phyloP scores from a whole-genome alignment of 2,329 filamentous ascomycete genomes.

The Microdochium bolleyi region DNA sequence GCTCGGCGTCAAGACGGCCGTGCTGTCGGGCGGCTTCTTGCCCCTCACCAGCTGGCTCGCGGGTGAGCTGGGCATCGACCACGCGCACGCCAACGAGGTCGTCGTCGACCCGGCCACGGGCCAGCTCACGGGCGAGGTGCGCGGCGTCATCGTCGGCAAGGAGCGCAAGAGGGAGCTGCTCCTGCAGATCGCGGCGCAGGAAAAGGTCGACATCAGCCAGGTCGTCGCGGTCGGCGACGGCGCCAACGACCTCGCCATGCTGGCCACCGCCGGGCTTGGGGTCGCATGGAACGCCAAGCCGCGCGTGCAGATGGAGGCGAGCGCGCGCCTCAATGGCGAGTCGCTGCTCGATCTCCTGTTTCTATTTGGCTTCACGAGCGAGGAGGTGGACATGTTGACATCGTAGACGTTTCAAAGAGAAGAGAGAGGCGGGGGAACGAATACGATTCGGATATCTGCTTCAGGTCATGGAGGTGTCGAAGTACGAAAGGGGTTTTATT shows the following conservation, averaged over 20 bases:
- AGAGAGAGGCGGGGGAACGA: too few species aligned
- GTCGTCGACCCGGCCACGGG: conserved; percentile 46
- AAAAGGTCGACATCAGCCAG: conserved; percentile 57
- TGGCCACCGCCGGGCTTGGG: conserved; percentile 65
- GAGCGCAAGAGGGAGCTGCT: conserved; percentile 68
- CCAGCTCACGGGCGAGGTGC: conserved; percentile 63
- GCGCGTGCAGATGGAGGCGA: conserved; percentile 69
- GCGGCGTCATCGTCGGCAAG: conserved; percentile 66
- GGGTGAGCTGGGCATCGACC: conserved; percentile 70
- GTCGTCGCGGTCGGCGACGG: conserved; percentile 73
- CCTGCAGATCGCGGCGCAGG: conserved; percentile 59
- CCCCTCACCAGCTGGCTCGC: conserved; percentile 85
- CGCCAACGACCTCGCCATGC: conserved; percentile 77
- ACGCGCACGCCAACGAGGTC: conserved; percentile 83
- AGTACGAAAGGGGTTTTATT: too few species aligned
- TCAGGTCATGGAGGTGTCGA: conserved; percentile 25
- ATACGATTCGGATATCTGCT: too few species aligned
- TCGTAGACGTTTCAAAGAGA: conserved; percentile 17
- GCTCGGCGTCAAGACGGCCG: conserved; percentile 79
- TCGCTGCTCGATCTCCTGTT: conserved; percentile 66
- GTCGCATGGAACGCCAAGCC: conserved; percentile 83
- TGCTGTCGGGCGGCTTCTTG: conserved; percentile 86
- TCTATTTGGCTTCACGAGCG: conserved; percentile 62
- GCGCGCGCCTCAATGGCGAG: conserved; percentile 62
- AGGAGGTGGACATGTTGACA: conserved; percentile 48